Evolutionary conservation across 495 filamentous ascomycete species (phyloP), one percentile per base, ranked within the genome.

Genomic region (Rostrohypoxylon terebratum): DNA sequence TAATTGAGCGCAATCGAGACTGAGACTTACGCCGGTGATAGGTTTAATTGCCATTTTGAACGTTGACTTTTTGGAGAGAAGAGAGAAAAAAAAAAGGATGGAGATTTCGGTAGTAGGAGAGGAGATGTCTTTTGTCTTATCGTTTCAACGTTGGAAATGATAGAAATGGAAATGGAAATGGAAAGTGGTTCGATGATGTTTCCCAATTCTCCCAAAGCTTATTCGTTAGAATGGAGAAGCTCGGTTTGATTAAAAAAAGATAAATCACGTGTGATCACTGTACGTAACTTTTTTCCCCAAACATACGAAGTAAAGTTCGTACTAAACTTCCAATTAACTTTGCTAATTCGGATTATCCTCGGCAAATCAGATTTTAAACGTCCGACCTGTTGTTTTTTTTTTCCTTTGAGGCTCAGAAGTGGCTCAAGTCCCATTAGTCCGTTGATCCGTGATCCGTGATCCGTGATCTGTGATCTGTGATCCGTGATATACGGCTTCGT

Each of bases 1-100:
- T 44, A 47, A 72, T 75, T 69, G 74, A 44, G n/a, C 36, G 34
- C 31, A n/a, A 16, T 0, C 5, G 8, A 36, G 14, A 81, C 1
- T 5, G 8, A 36, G 14, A 81, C 81, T 61, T 79, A 83, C 81
- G 34, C 81, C 81, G 63, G 80, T 82, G 51, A 83, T 82, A 45
- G 81, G 80, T 48, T 65, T 74, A 68, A 84, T 64, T 63, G 81
- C 80, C 82, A 84, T 84, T 80, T 74, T 73, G 80, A 77, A 51
- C 53, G 59, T 71, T 66, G 66, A 72, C 57, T 31, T 63, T 65
- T 20, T 55, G 51, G 38, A 34, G 62, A 38, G 48, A 38, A 45
- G 2, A 40, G 42, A 48, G 67, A 40, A n/a, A n/a, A n/a, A n/a
- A n/a, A n/a, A n/a, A n/a, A n/a, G n/a, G n/a, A n/a, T n/a, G n/a